Base-by-base conservation (phyloP, 78 protist species). In the Planoprotostelium fungivorum region DNA sequence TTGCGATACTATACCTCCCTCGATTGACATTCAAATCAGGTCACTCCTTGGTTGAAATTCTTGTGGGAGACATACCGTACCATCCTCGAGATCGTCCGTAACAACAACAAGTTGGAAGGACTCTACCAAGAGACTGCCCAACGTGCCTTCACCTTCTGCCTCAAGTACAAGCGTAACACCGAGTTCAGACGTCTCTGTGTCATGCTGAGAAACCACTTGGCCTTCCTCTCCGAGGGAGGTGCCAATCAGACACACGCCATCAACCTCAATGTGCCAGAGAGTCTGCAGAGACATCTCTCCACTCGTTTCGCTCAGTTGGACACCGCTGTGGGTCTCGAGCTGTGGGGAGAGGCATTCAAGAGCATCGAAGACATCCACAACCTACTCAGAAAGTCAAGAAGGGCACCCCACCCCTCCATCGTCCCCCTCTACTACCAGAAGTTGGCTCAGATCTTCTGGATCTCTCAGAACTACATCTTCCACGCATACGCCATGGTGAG, bases 311-410 rank as follows among this genome's bases (percentile, higher is more conserved):
- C n/a, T 0, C 98, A 98, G 92, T 92, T 97, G 39, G 84, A 91
- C 38, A 90, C 95, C 34, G 97, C 99, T 5, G 36, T 89, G 88
- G 34, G 37, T 37, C 90, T 97, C 83, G 97, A 96, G 73, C 93
- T 96, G 35, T 97, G 97, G 97, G 96, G 95, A 51, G 96, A 95
- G 92, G 96, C 97, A 28, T 97, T 90, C 96, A 83, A 91, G 29
- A 63, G 95, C 0, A 85, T 97, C 38, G 97, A 96, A 86, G 98
- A 97, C 92, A 91, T 97, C 84, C 96, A 96, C 87, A 39, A 35
- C 83, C 38, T 92, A 37, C 87, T 94, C 37, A 35, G 84, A 63
- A 83, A 84, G 86, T 88, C 94, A 28, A 5, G 28, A 73, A 5
- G 28, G 35, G 29, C 89, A 23, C 95, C 95, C 51, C 84, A 90